Percentiles rank a stretch among this genome's conserved stretches.
These are phyloP conservation scores for Trichoderma endophyticum DNA, from an alignment of 2,329 filamentous ascomycete genomes.

Conservation along the genomic window DNA sequence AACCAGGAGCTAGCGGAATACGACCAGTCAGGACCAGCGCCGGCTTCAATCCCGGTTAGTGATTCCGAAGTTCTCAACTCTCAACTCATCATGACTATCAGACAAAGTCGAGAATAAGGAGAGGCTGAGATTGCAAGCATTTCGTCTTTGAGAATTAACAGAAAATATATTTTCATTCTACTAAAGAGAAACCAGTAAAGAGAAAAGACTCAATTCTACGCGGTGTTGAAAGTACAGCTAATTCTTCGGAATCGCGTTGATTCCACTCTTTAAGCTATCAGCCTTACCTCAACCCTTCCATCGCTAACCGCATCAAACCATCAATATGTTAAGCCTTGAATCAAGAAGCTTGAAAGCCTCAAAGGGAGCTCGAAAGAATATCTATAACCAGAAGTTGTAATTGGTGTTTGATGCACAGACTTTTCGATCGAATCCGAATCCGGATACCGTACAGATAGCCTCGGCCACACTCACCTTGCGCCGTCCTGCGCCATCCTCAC, in stretches of 20 bases:
- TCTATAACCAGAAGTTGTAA: neutral
- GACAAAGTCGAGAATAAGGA: neutral
- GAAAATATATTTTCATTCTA: neutral
- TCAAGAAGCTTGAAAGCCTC: neutral
- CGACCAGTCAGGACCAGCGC: neutral
- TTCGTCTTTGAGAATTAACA: neutral
- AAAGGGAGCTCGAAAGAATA: neutral
- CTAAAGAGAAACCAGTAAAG: neutral
- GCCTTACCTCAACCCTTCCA: neutral
- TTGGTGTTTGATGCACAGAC: neutral
- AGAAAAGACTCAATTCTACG: neutral
- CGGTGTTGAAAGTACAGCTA: neutral
- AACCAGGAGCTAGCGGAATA: neutral
- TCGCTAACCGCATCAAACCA: neutral
- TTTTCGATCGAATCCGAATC: neutral
- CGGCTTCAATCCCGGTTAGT: neutral
- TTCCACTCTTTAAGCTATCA: neutral
- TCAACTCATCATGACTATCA: neutral
- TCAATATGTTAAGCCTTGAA: neutral
- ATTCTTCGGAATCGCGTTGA: neutral
- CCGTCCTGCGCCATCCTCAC: neutral
- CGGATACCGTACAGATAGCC: neutral
- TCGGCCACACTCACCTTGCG: neutral
- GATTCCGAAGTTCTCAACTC: neutral
- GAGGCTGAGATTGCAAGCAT: neutral